A percentile compares a stretch with the other conserved stretches of the same genome.
Conservation (phyloP, 495 filamentous ascomycete genomes). For the Neurospora discreta region DNA sequence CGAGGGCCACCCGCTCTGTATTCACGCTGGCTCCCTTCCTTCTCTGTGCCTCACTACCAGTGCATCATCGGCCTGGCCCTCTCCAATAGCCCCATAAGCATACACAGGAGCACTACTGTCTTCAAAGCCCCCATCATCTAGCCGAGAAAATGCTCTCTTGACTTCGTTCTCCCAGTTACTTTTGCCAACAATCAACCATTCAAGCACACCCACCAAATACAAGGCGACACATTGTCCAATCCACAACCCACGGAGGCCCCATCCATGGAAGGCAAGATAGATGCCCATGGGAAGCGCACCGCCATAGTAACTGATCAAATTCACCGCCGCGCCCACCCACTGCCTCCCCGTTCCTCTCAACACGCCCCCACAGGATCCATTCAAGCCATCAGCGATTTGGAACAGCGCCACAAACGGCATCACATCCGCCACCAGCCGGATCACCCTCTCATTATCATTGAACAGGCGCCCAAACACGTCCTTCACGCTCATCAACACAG, state of each 20-base stretch:
- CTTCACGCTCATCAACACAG: slow-evolving; percentile 59
- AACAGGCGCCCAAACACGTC: slow-evolving; percentile 74
- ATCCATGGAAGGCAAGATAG: slow-evolving; percentile 80
- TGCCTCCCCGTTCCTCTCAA: slow-evolving; percentile 80
- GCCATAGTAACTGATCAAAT: slow-evolving; percentile 80
- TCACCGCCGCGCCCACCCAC: slow-evolving; percentile 81
- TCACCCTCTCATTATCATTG: slow-evolving; percentile 65
- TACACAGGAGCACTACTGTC: background rate
- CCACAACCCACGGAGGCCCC: slow-evolving; percentile 79
- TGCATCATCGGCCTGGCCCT: background rate
- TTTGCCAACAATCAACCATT: slow-evolving; percentile 71
- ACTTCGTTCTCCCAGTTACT: slow-evolving; percentile 77
- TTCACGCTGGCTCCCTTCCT: background rate
- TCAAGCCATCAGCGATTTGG: slow-evolving; percentile 85
- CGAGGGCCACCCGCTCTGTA: background rate
- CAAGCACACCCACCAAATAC: slow-evolving; percentile 67
- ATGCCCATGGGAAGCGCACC: slow-evolving; percentile 77
- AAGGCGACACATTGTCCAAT: slow-evolving; percentile 83
- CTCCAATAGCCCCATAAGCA: slow-evolving; percentile 1
- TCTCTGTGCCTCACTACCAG: background rate
- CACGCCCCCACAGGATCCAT: slow-evolving; percentile 74
- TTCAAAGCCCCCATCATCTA: slow-evolving; percentile 45
- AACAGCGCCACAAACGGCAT: slow-evolving; percentile 84
- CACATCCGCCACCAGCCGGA: slow-evolving; percentile 68
- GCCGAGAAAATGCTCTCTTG: slow-evolving; percentile 59